Evolutionary conservation across 148 eudicot genomes (phyloP).

Genomic region (Limonium bicolor): DNA sequence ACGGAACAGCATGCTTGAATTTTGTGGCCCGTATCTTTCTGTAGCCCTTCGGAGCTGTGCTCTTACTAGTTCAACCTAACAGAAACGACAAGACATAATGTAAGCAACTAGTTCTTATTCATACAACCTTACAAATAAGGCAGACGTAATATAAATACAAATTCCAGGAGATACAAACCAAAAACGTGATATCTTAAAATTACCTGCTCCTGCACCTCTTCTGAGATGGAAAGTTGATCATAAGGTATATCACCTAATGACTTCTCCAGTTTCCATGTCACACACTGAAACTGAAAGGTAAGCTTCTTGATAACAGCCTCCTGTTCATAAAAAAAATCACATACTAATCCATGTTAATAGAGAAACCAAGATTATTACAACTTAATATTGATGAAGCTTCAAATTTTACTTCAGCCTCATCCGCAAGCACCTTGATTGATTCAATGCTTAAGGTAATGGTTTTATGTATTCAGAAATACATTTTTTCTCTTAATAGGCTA

Average conservation of each 20-base stretch:
- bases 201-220: constrained; percentile 98
- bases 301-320: constrained; percentile 64
- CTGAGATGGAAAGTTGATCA: constrained; percentile 67
- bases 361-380: neutral
- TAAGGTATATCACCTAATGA: constrained; percentile 54
- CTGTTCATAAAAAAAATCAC: constrained; percentile 23
- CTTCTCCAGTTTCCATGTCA: constrained; percentile 81
- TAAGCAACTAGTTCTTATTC: neutral
- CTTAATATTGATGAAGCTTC: neutral
- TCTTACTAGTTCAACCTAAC: constrained; percentile 80
- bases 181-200: neutral
- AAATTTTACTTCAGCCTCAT: no score
- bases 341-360: neutral
- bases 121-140: neutral
- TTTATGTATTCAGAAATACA: neutral
- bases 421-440: no score
- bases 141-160: neutral
- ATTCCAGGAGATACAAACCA: no score
- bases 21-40: constrained; percentile 52
- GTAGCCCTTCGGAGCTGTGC: constrained; percentile 70
- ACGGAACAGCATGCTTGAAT: constrained; percentile 30
- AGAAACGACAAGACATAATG: constrained; percentile 4
- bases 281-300: constrained; percentile 72
- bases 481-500: neutral
- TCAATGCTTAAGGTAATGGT: no score